Conservation (phyloP, 768 basidiomycete species). For the Russula brevipes region DNA sequence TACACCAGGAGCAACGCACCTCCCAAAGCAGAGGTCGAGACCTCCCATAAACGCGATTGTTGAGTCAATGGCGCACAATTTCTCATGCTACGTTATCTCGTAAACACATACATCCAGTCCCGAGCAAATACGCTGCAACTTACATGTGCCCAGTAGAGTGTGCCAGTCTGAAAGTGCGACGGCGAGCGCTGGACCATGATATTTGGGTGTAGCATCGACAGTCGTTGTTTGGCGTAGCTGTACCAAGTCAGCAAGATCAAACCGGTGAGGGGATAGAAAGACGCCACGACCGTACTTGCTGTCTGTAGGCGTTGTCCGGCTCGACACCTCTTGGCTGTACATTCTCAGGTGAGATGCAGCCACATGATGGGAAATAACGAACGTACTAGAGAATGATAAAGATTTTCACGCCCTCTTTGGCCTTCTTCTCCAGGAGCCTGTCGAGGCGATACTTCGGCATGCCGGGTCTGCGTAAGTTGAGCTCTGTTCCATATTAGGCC, state of each 20-base stretch:
- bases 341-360: background rate
- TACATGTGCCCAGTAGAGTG: slow-evolving; percentile 98
- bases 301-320: slow-evolving; percentile 88
- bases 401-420: slow-evolving; percentile 92
- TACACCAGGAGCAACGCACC: slow-evolving; percentile 36
- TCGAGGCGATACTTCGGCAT: slow-evolving; percentile 87
- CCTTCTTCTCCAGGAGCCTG: slow-evolving; percentile 79
- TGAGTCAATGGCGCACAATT: slow-evolving; percentile 95
- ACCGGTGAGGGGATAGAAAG: background rate
- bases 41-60: slow-evolving; percentile 98
- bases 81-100: slow-evolving; percentile 70
- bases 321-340: slow-evolving; percentile 88
- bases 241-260: background rate
- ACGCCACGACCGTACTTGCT: slow-evolving; percentile 58
- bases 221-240: slow-evolving; percentile 81
- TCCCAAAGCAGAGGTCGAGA: slow-evolving; percentile 88
- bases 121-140: slow-evolving; percentile 28
- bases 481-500: slow-evolving; percentile 42
- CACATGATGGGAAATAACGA: background rate
- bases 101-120: background rate
- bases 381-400: slow-evolving; percentile 89
- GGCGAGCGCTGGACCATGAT: slow-evolving; percentile 96
- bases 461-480: slow-evolving; percentile 78
- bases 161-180: slow-evolving; percentile 95
- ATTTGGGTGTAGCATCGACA: slow-evolving; percentile 79